Percentiles rank a stretch among this genome's conserved stretches.
These are phyloP conservation scores for Anthostomella pinea DNA, from an alignment of 2,329 filamentous ascomycete species.

Conservation along the genomic window DNA sequence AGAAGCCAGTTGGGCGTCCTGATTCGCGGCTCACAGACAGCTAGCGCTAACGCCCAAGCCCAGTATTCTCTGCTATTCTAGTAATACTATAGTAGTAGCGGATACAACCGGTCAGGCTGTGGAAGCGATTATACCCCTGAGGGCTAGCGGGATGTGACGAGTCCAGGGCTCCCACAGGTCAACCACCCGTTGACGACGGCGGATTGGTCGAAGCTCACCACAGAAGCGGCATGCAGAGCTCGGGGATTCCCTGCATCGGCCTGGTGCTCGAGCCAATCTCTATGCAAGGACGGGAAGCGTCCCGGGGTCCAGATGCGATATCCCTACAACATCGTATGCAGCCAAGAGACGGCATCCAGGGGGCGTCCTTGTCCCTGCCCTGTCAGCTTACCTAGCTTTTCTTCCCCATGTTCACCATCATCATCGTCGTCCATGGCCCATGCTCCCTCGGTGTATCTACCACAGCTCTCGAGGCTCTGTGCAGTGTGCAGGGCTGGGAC, in stretches of 20 bases:
- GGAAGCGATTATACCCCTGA: too few relatives aligned
- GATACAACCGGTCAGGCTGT: conserved; percentile 22
- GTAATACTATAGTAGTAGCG: too few relatives aligned
- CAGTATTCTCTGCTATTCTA: too few relatives aligned
- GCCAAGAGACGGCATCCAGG: conserved; percentile 26
- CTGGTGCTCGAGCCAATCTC: conserved; percentile 28
- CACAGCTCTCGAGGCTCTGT: too few relatives aligned
- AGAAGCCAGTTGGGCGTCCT: conserved; percentile 8
- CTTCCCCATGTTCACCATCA: conserved; percentile 18
- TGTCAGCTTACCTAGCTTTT: conserved; percentile 10
- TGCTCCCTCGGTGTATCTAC: too few relatives aligned
- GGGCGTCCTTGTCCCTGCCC: conserved; percentile 15
- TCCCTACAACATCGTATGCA: too few relatives aligned
- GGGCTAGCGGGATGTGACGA: conserved; percentile 31
- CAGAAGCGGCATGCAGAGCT: too few relatives aligned
- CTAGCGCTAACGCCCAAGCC: conserved; percentile 28
- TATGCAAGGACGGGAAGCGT: conserved; percentile 27
- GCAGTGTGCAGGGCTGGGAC: too few relatives aligned
- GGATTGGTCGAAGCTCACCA: conserved; percentile 29
- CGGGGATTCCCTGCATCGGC: too few relatives aligned
- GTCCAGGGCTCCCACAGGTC: conserved; percentile 13
- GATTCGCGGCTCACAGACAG: conserved; percentile 23
- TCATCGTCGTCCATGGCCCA: conserved; percentile 19
- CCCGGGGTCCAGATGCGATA: conserved; percentile 21
- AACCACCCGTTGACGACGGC: too few relatives aligned